Evolutionary conservation across 345 rosid genomes (phyloP).

Genomic region (Dipteronia dyeriana): DNA sequence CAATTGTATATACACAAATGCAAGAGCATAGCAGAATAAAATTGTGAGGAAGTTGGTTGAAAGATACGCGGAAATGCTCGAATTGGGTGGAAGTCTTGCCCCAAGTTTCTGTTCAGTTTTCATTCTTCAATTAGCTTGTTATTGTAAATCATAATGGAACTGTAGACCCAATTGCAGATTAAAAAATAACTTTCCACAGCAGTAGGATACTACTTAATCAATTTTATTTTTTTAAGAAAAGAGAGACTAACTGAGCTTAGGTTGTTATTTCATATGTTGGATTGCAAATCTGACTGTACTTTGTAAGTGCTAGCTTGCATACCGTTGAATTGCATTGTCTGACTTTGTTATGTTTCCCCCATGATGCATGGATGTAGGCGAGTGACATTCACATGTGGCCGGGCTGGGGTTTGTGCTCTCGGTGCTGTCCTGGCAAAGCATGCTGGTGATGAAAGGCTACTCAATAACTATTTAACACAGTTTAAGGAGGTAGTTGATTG

Average conservation of each 20-base stretch:
- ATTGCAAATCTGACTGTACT: neutral
- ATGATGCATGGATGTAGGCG: constrained; percentile 32
- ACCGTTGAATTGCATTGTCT: constrained; percentile 6
- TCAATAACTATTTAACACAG: constrained; percentile 41
- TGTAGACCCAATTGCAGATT: no score
- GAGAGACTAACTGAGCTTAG: no score
- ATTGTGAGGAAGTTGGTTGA: neutral
- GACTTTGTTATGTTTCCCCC: neutral
- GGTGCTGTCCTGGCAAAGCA: constrained; percentile 71
- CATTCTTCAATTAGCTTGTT: neutral
- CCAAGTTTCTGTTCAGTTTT: neutral
- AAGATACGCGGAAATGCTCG: neutral
- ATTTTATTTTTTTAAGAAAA: no score
- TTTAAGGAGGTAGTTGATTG: constrained; percentile 45
- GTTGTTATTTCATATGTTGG: neutral
- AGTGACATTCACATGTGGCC: constrained; percentile 66
- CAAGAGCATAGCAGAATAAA: neutral
- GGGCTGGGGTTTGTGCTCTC: constrained; percentile 74
- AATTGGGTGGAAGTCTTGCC: neutral
- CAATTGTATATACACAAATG: neutral
- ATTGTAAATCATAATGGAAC: neutral
- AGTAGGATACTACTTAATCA: no score
- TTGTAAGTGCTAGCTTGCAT: neutral
- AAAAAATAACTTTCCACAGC: no score
- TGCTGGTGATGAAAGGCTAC: constrained; percentile 47